Evolutionary conservation across 371 early-diverging fungal species (phyloP).

Genomic region (Mortierella sp.): DNA sequence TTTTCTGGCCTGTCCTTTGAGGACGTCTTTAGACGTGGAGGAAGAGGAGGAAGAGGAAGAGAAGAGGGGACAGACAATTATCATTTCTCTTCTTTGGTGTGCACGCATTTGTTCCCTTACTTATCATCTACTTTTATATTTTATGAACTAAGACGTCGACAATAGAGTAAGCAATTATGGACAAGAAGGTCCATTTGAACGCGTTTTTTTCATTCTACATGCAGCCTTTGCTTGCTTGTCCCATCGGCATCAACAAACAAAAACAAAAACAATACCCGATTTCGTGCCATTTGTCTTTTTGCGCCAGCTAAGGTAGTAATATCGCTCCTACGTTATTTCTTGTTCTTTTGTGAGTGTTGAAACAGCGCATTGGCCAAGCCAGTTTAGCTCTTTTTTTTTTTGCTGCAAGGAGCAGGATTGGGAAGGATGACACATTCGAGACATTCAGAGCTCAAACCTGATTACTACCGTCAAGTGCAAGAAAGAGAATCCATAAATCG

Average conservation of each 20-base stretch:
- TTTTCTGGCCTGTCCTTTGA: constrained; percentile 1
- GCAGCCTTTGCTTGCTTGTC: background rate
- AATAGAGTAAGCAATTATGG: constrained; percentile 1
- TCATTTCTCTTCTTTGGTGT: background rate
- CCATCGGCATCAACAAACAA: background rate
- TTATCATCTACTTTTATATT: background rate
- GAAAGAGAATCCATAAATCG: background rate
- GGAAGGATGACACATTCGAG: background rate
- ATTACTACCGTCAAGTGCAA: background rate
- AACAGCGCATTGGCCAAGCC: background rate
- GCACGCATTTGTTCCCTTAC: background rate
- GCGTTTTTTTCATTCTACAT: background rate
- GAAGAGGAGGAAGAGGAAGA: background rate
- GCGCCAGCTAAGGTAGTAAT: background rate
- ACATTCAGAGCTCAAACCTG: background rate
- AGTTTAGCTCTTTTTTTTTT: background rate
- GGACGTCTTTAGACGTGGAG: background rate
- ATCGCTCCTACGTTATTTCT: background rate
- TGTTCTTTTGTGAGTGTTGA: background rate
- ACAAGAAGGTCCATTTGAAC: background rate
- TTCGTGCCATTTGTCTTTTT: background rate
- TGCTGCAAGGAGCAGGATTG: background rate
- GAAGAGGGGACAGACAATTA: background rate
- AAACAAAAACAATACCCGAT: background rate
- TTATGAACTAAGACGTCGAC: background rate